Percentiles rank a stretch among this genome's conserved stretches.
Evolutionary conservation across 805 yeast genomes (phyloP).

Genomic region (Vanderwaltozyma verrucispora): DNA sequence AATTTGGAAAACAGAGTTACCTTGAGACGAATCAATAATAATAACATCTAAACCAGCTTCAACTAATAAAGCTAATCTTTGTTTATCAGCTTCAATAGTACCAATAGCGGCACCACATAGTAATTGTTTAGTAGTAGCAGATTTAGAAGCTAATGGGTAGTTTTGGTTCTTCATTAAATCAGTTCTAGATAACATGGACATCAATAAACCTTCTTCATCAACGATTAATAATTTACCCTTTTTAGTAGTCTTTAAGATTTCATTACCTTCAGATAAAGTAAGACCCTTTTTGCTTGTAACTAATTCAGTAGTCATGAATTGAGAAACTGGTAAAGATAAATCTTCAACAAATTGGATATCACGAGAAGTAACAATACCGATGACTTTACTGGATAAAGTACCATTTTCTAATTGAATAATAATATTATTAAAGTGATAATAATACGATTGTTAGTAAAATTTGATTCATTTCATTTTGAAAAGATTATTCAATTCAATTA

Average conservation of each 20-base stretch:
- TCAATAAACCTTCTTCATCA: conserved; percentile 63
- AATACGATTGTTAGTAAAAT: conserved; percentile 14
- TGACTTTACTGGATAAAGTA: conserved; percentile 72
- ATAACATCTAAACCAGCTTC: conserved; percentile 97
- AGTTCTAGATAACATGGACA: conserved; percentile 86
- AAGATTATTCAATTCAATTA: neutral
- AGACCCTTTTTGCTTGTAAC: conserved; percentile 79
- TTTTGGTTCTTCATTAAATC: conserved; percentile 93
- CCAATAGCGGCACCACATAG: conserved; percentile 99
- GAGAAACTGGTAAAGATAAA: conserved; percentile 47
- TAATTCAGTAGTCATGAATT: conserved; percentile 83
- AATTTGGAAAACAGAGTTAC: conserved; percentile 91
- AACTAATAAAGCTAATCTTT: conserved; percentile 72
- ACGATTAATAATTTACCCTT: conserved; percentile 97
- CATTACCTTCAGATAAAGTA: conserved; percentile 77
- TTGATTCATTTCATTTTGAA: too few relatives aligned
- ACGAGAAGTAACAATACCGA: conserved; percentile 95
- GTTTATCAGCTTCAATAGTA: conserved; percentile 80
- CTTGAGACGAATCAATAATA: conserved; percentile 92
- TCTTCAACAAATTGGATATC: conserved; percentile 92
- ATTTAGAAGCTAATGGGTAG: conserved; percentile 92
- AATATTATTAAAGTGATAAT: neutral
- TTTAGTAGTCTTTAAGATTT: conserved; percentile 80
- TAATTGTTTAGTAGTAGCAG: conserved; percentile 85
- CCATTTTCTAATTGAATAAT: conserved; percentile 55